Conservation (phyloP, 2,329 filamentous ascomycete species). For the Colletotrichum eleusines region DNA sequence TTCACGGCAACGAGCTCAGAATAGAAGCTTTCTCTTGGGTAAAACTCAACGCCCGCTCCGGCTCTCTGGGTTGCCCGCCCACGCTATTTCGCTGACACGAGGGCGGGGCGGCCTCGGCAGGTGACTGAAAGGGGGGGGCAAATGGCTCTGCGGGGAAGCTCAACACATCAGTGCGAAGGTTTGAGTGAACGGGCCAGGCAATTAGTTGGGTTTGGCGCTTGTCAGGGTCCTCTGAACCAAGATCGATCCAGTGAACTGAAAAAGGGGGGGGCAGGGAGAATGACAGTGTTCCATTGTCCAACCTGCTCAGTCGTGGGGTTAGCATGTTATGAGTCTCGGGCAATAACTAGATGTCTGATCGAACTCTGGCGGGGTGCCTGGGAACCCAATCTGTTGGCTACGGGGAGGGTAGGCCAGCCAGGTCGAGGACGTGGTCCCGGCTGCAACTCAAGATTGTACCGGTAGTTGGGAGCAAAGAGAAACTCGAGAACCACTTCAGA, state of each 20-base stretch:
- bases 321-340: background rate
- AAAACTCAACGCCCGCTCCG: background rate
- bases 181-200: background rate
- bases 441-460: background rate
- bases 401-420: no score
- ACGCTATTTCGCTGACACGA: background rate
- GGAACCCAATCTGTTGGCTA: background rate
- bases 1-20: background rate
- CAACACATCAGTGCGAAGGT: background rate
- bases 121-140: background rate
- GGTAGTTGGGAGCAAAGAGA: background rate
- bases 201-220: background rate
- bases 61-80: background rate
- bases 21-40: background rate
- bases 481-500: background rate
- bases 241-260: background rate
- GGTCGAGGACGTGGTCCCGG: background rate
- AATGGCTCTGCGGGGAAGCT: background rate
- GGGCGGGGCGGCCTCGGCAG: background rate
- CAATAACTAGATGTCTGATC: background rate
- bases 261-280: no score
- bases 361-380: background rate
- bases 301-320: background rate
- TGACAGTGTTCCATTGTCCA: background rate
- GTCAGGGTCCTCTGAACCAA: no score